Base-by-base conservation (phyloP, 331 rosid genomes). In the Pyrus hybrid region DNA sequence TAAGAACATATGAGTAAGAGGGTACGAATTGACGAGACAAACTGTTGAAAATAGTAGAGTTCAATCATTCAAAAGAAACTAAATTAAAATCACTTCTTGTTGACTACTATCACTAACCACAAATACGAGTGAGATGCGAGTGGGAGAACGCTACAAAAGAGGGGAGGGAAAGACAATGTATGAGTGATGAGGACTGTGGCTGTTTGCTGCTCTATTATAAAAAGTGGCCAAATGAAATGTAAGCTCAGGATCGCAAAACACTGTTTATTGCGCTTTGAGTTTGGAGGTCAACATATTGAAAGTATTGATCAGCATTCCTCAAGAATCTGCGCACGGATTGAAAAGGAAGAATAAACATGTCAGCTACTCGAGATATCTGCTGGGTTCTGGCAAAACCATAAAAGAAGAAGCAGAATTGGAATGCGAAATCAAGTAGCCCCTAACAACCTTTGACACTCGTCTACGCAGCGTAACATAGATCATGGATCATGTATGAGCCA, bases 261-360 rank as follows among this genome's bases (percentile, higher is more conserved):
- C 8, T 12, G 41, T 7, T 6, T 21, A 35, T 67, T 16, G 54
- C 56, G 1, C 63, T 43, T 43, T 43, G 16, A 43, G 49, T n/a
- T 11, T 35, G 56, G 71, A 37, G 63, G 63, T 33, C 71, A 67
- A 35, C 32, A 56, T 63, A 23, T 22, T 76, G 67, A 5, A 56
- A 68, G 53, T 63, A 65, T 70, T 49, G 63, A 65, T 56, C 63
- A 20, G 68, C 82, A 26, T 72, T 79, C 78, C 60, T 79, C 82
- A 79, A 58, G 82, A 79, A 79, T 79, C 82, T 79, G 82, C 68
- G 78, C 56, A 72, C 18, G 58, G 74, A 62, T 53, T 61, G 77
- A 61, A 70, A 73, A 71, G 68, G 61, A 71, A 2, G 69, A 35
- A 68, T 69, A 68, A 69, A 69, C 70, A 54, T 37, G 80, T 76